phyloP scores from a whole-genome alignment of 2,329 filamentous ascomycete species.

The Ramularia endophylla region DNA sequence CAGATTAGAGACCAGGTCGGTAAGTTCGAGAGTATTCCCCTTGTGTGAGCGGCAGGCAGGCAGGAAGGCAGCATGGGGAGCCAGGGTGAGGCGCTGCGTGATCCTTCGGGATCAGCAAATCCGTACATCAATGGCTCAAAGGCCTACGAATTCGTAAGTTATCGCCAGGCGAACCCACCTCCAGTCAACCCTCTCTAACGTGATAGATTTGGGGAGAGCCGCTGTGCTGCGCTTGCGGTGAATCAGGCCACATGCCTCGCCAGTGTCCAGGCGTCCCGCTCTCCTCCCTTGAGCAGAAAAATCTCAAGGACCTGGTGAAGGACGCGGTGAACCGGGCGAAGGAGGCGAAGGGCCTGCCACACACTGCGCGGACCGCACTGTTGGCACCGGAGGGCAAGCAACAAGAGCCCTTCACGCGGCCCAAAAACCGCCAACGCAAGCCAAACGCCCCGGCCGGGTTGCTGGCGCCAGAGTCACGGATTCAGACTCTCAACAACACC shows the following conservation, averaged over 20 bases:
- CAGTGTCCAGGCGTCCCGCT: conserved; percentile 4
- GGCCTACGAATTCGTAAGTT: conserved; percentile 13
- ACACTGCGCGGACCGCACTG: background rate
- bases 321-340: conserved; percentile 13
- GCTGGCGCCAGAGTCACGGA: background rate
- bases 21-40: too few species aligned
- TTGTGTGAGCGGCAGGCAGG: too few species aligned
- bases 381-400: conserved; percentile 1
- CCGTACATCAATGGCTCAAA: conserved; percentile 15
- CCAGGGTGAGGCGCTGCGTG: too few species aligned
- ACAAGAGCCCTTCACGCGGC: background rate
- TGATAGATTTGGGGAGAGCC: conserved; percentile 13
- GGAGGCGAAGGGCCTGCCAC: conserved; percentile 7
- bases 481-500: background rate
- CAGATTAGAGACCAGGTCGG: too few species aligned
- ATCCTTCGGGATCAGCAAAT: conserved; percentile 6
- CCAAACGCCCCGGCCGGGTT: background rate
- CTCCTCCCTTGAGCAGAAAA: conserved; percentile 9
- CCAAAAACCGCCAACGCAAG: background rate
- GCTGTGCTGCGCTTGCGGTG: conserved; percentile 16
- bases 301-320: conserved; percentile 10
- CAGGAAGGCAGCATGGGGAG: too few species aligned
- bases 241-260: conserved; percentile 14
- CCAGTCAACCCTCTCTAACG: background rate
- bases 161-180: background rate